phyloP scores from a whole-genome alignment of 1,139 yeast genomes.

The Candida dubliniensis region DNA sequence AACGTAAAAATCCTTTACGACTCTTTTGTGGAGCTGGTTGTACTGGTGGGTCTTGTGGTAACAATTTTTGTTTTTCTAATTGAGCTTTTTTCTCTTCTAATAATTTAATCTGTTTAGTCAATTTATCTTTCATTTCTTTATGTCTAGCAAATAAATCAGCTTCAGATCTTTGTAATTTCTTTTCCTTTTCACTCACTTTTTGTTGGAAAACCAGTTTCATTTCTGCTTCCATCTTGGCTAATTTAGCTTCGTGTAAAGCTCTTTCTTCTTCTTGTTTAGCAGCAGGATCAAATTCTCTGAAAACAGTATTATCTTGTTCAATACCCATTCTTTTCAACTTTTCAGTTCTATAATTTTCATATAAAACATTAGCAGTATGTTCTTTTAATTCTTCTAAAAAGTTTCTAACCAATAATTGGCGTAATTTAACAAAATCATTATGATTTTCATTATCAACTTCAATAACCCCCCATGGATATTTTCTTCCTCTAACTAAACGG shows the following conservation, averaged over 20 bases:
- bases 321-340: constrained; percentile 83
- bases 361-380: constrained; percentile 70
- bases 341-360: constrained; percentile 87
- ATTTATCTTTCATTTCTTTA: constrained; percentile 94
- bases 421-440: constrained; percentile 87
- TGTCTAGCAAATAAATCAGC: constrained; percentile 95
- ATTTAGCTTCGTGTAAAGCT: constrained; percentile 87
- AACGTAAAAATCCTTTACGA: constrained; percentile 58
- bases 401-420: constrained; percentile 86
- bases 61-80: constrained; percentile 67
- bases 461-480: constrained; percentile 97
- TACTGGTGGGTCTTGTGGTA: constrained; percentile 56
- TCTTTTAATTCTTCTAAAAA: constrained; percentile 95
- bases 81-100: constrained; percentile 89
- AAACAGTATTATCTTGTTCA: constrained; percentile 87
- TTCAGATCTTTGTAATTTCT: constrained; percentile 94
- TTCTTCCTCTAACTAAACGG: constrained; percentile 82
- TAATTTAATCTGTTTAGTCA: constrained; percentile 81
- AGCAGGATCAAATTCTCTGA: constrained; percentile 91
- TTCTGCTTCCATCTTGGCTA: constrained; percentile 92
- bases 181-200: constrained; percentile 95
- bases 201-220: constrained; percentile 97
- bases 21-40: constrained; percentile 47
- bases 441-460: constrained; percentile 95
- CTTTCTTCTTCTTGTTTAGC: constrained; percentile 93